Evolutionary conservation across 139 green algal species (phyloP).

Genomic region (Micromonas commoda): DNA sequence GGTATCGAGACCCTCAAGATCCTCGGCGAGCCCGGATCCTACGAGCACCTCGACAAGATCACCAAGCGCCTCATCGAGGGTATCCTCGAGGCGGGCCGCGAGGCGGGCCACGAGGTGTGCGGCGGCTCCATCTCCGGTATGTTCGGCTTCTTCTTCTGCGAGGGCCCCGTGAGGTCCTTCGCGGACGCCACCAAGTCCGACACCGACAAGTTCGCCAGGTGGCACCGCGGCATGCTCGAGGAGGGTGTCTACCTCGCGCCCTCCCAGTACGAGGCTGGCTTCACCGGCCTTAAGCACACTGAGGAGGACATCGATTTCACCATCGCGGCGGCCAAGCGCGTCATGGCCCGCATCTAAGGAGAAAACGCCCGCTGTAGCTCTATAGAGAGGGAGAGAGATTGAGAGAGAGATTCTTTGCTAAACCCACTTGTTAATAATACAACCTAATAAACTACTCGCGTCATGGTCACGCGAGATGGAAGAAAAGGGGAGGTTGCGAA

Average conservation of each 20-base stretch:
- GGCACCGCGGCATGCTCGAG: conserved; percentile 97
- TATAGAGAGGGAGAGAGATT: too few relatives aligned
- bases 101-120: conserved; percentile 79
- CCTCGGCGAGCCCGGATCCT: conserved; percentile 73
- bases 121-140: conserved; percentile 90
- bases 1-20: conserved; percentile 99
- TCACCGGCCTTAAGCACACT: conserved; percentile 89
- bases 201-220: conserved; percentile 90
- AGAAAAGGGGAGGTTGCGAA: too few relatives aligned
- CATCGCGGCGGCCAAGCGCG: conserved; percentile 69
- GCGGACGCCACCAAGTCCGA: conserved; percentile 82
- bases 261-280: conserved; percentile 89
- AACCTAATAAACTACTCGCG: too few relatives aligned
- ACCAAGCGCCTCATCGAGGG: conserved; percentile 66
- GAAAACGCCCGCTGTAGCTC: too few relatives aligned
- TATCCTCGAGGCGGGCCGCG: conserved; percentile 72
- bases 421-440: too few relatives aligned
- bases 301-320: conserved; percentile 91
- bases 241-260: conserved; percentile 95
- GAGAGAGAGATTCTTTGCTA: too few relatives aligned
- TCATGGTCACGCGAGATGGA: too few relatives aligned
- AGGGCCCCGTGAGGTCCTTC: conserved; percentile 79
- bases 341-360: conserved; percentile 35
- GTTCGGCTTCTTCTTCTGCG: conserved; percentile 99
- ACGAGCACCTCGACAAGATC: conserved; percentile 88